Percentiles rank a stretch among this genome's conserved stretches.
phyloP scores from a whole-genome alignment of 768 basidiomycete genomes.

The Hirschioporus abietinus region DNA sequence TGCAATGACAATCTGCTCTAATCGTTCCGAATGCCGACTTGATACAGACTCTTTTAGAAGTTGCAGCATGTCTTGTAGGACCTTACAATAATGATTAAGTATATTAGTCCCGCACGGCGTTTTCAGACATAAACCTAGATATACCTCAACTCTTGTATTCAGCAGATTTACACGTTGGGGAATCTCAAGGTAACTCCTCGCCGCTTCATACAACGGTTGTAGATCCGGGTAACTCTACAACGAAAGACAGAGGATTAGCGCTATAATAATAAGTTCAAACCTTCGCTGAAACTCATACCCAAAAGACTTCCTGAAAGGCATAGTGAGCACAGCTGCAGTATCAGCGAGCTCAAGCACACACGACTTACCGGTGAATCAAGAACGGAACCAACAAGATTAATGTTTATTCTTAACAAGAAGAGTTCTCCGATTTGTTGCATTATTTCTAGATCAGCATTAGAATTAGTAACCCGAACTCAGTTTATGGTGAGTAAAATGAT shows the following conservation, averaged over 20 bases:
- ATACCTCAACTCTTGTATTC: slow-evolving; percentile 88
- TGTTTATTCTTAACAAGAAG: slow-evolving; percentile 89
- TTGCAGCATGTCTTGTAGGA: slow-evolving; percentile 95
- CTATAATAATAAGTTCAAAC: not conserved
- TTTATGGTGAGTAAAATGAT: slow-evolving; percentile 1
- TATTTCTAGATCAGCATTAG: slow-evolving; percentile 54
- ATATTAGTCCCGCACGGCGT: slow-evolving; percentile 8
- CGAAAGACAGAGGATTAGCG: slow-evolving; percentile 2
- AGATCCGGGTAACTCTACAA: slow-evolving; percentile 86
- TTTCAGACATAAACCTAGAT: slow-evolving; percentile 18
- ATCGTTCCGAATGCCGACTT: slow-evolving; percentile 81
- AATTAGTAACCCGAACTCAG: slow-evolving; percentile 7
- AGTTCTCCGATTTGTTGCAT: slow-evolving; percentile 97
- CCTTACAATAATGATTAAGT: slow-evolving; percentile 38
- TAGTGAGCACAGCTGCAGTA: slow-evolving; percentile 2
- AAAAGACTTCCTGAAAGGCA: slow-evolving; percentile 76
- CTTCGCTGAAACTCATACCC: slow-evolving; percentile 47
- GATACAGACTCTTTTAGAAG: slow-evolving; percentile 93
- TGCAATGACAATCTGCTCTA: slow-evolving; percentile 90
- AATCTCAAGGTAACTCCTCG: slow-evolving; percentile 90
- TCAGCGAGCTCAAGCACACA: slow-evolving; percentile 2
- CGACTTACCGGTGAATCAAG: slow-evolving; percentile 83
- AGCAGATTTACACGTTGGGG: slow-evolving; percentile 89
- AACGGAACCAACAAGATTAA: slow-evolving; percentile 95
- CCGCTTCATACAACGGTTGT: slow-evolving; percentile 91